Conservation (phyloP, 768 basidiomycete genomes). For the Hortiboletus campestris region DNA sequence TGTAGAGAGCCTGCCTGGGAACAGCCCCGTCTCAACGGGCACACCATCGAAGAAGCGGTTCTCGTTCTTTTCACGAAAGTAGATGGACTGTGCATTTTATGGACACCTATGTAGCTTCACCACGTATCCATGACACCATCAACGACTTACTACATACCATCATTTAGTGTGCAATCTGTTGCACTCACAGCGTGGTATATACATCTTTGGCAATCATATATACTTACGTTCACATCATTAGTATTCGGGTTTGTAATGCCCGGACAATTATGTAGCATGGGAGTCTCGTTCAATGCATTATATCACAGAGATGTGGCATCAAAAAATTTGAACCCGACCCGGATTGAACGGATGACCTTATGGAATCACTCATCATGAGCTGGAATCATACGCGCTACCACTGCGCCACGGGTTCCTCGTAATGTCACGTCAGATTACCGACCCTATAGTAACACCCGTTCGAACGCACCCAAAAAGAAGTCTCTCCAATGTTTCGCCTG, state of each 20-base stretch:
- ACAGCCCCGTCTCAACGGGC: slow-evolving; percentile 3
- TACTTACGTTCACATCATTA: slow-evolving; percentile 10
- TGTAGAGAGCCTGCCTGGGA: slow-evolving; percentile 15
- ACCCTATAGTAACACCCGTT: not conserved
- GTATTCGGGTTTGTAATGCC: not conserved
- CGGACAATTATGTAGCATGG: not conserved
- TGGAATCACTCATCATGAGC: slow-evolving; percentile 27
- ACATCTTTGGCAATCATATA: slow-evolving; percentile 5
- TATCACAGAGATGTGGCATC: no score
- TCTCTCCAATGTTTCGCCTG: not conserved
- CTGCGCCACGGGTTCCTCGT: slow-evolving; percentile 36
- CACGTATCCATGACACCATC: slow-evolving; percentile 18
- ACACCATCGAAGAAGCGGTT: slow-evolving; percentile 26
- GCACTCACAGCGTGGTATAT: slow-evolving; percentile 12
- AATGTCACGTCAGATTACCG: accelerated
- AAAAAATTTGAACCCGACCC: slow-evolving; percentile 40
- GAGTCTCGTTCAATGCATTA: not conserved
- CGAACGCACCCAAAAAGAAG: not conserved
- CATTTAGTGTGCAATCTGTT: slow-evolving; percentile 21
- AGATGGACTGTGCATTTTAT: slow-evolving; percentile 11
- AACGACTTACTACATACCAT: slow-evolving; percentile 12
- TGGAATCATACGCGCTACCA: slow-evolving; percentile 43
- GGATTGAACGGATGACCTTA: slow-evolving; percentile 49
- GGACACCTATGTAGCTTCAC: slow-evolving; percentile 5
- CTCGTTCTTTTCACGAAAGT: slow-evolving; percentile 32